Evolutionary conservation across 345 rosid species (phyloP), one percentile per base, ranked within the genome.

Genomic region (Physaria fendleri): DNA sequence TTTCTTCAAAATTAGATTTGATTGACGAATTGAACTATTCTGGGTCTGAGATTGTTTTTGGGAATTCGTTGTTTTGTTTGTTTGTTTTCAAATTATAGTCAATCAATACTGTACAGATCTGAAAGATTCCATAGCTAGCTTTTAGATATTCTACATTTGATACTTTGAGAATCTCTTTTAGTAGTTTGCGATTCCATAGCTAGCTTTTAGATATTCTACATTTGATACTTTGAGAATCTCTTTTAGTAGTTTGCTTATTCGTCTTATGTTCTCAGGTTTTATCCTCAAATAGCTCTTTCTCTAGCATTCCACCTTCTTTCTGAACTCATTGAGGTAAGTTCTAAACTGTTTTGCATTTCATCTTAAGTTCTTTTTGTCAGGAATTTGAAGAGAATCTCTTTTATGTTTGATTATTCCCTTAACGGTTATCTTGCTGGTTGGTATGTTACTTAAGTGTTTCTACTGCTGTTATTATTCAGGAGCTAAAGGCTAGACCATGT

Each of bases 261-360:
- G 21, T 41, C n/a, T 52, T 3, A 1, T 59, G 56, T 74, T 20
- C 71, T 81, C 89, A 93, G 99, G 70, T 86, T 79, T 68, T 75
- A 74, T 62, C 90, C 94, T 2, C 90, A 85, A 38, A 80, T 78
- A 76, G 94, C 91, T 67, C 52, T 77, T n/a, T 81, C 97, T 4
- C 54, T 88, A 15, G 95, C 94, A 25, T 88, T 76, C 45, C 66
- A 78, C 32, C 76, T 93, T 58, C 83, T 85, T 55, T 62, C 75
- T 62, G 86, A 81, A 68, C 94, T 93, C 64, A 58, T 83, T 39
- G 79, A 86, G 97, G 95, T 89, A 39, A 56, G 78, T 72, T 71
- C 47, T 2, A 25, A 5, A 25, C 6, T 25, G 2, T 22, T 4
- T 2, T 2, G 24, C 24, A 2, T 22, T 22, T 22, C 24, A 22